These are phyloP conservation scores for Ustilago crameri DNA, from an alignment of 1,284 basidiomycete genomes.

Conservation along the genomic window DNA sequence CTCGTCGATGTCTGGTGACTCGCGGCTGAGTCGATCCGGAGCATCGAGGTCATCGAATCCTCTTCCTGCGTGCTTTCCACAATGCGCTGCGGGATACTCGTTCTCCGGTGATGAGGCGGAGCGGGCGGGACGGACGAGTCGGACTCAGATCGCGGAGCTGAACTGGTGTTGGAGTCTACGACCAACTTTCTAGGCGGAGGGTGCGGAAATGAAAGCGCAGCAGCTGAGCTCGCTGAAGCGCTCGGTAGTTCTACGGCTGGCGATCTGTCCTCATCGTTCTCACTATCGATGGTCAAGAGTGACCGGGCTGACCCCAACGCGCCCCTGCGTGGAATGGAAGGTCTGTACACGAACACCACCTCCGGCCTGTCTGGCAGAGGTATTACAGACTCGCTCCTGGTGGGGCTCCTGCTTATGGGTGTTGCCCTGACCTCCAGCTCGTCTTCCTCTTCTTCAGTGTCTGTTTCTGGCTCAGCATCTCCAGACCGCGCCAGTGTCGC, in stretches of 20 bases:
- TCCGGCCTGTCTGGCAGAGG: background rate
- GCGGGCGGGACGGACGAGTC: constrained; percentile 10
- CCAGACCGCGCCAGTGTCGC: background rate
- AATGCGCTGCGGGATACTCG: constrained; percentile 5
- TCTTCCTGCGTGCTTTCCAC: constrained; percentile 23
- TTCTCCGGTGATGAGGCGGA: constrained; percentile 8
- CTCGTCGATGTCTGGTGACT: background rate
- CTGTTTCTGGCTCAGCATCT: constrained; percentile 8
- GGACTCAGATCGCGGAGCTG: background rate
- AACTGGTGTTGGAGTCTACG: constrained; percentile 10
- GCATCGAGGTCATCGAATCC: constrained; percentile 11
- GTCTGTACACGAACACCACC: constrained; percentile 7
- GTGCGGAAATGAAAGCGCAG: constrained; percentile 11
- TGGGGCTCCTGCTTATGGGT: background rate
- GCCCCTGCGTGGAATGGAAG: constrained; percentile 16
- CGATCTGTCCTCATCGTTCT: constrained; percentile 11
- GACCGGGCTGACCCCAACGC: constrained; percentile 13
- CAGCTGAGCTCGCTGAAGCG: constrained; percentile 12
- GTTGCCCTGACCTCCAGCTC: background rate
- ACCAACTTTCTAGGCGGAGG: constrained; percentile 10
- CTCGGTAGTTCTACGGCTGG: constrained; percentile 3
- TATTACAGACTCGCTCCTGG: constrained; percentile 10
- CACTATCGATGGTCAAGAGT: constrained; percentile 15
- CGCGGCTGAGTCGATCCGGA: background rate
- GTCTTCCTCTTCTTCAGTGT: constrained; percentile 4